A percentile compares a stretch with the other conserved stretches of the same genome.
Evolutionary conservation across 441 rosid genomes (phyloP).

Genomic region (Caryocar brasiliense): DNA sequence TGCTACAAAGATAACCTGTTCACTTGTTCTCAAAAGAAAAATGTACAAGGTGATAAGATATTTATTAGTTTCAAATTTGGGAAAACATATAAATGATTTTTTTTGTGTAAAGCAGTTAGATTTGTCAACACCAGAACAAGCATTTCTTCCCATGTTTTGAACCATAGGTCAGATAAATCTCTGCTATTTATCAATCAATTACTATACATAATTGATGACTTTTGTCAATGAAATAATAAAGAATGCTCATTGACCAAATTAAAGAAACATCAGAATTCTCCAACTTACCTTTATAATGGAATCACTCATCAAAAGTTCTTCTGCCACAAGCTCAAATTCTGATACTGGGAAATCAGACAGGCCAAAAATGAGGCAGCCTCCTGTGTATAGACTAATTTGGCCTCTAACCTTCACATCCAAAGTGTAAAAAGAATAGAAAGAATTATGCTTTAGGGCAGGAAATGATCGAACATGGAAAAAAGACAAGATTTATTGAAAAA

Average conservation of each 20-base stretch:
- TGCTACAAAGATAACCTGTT: no score
- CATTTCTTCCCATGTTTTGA: no score
- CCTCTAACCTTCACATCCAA: constrained; percentile 76
- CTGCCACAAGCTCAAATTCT: constrained; percentile 99
- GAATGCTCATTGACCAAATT: not conserved
- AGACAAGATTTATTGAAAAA: not conserved
- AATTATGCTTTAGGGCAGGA: constrained; percentile 6
- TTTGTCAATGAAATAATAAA: no score
- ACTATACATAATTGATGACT: no score
- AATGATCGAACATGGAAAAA: constrained; percentile 9
- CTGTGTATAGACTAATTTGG: constrained; percentile 77
- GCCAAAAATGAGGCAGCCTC: constrained; percentile 87
- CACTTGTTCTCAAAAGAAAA: no score
- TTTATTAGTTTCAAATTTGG: no score
- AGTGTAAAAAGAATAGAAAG: constrained; percentile 2
- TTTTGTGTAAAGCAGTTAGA: no score
- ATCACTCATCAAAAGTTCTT: constrained; percentile 96
- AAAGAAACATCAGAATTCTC: not conserved
- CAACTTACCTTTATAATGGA: constrained; percentile 79
- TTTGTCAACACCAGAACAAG: no score
- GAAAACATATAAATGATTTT: no score
- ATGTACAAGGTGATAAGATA: no score
- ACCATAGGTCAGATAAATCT: no score
- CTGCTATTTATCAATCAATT: no score
- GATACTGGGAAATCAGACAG: constrained; percentile 82